Percentiles rank a stretch among this genome's conserved stretches.
These are phyloP conservation scores for Neurospora sp. DNA, from an alignment of 495 filamentous ascomycete species.

Conservation along the genomic window DNA sequence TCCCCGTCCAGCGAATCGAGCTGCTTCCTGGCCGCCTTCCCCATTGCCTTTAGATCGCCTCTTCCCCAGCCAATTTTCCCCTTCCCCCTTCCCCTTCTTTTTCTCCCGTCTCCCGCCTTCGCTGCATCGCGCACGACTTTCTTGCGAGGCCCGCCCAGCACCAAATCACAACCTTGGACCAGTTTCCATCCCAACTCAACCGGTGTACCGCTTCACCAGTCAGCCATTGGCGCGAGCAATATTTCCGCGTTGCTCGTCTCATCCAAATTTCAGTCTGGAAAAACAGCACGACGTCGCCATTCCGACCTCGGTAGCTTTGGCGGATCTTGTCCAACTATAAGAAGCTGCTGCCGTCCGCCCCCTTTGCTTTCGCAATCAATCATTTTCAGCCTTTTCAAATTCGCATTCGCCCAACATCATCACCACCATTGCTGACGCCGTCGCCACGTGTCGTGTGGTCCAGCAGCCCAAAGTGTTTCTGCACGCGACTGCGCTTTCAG, in stretches of 20 bases:
- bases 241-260: not conserved
- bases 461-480: not conserved
- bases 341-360: not conserved
- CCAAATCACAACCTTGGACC: not conserved
- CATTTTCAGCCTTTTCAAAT: not conserved
- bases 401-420: not conserved
- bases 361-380: not conserved
- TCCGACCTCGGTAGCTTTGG: not conserved
- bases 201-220: not conserved
- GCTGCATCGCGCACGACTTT: not conserved
- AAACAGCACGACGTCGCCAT: not conserved
- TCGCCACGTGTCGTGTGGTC: not conserved
- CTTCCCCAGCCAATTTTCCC: conserved; percentile 21
- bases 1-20: not conserved
- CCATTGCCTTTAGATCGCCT: conserved; percentile 17
- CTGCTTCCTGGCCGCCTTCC: conserved; percentile 1
- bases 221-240: not conserved
- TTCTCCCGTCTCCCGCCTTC: conserved; percentile 5
- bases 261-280: not conserved
- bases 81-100: conserved; percentile 14
- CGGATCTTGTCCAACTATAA: not conserved
- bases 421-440: not conserved
- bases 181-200: not conserved
- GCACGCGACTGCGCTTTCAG: not conserved
- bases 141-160: not conserved